Evolutionary conservation across 495 filamentous ascomycete species (phyloP).

Genomic region (Penicillium pulvis): DNA sequence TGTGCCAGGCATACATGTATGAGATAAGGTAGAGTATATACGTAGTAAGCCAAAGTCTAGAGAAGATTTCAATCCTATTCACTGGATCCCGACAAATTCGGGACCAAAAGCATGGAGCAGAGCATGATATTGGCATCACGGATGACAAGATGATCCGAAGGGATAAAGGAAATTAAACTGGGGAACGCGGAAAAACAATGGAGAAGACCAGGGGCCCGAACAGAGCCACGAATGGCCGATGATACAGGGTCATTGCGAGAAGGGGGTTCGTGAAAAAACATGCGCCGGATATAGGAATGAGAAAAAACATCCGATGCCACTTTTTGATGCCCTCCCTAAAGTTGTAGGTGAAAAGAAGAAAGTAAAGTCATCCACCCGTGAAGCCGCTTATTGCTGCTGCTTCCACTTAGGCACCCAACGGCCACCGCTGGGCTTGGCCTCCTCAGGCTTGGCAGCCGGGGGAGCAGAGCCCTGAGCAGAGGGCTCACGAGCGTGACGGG

Average conservation of each 20-base stretch:
- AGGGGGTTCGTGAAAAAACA: conserved; percentile 32
- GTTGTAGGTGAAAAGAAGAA: conserved; percentile 23
- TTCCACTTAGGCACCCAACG: conserved; percentile 51
- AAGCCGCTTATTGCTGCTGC: conserved; percentile 42
- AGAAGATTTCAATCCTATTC: conserved; percentile 19
- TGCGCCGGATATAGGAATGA: conserved; percentile 28
- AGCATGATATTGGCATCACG: conserved; percentile 30
- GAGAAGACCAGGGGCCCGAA: conserved; percentile 21
- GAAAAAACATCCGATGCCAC: conserved; percentile 31
- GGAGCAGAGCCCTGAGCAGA: conserved; percentile 19
- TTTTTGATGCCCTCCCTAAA: conserved; percentile 32
- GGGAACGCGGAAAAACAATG: conserved; percentile 15
- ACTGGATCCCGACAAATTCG: conserved; percentile 15
- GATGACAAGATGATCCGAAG: conserved; percentile 18
- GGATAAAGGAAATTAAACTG: conserved; percentile 23
- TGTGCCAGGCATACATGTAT: neutral
- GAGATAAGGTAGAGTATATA: neutral
- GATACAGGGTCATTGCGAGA: conserved; percentile 36
- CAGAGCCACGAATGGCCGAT: conserved; percentile 21
- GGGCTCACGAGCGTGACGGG: conserved; percentile 20
- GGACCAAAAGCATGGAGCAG: conserved; percentile 13
- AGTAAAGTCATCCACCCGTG: conserved; percentile 16
- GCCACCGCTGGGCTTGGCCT: conserved; percentile 33
- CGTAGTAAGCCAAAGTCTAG: conserved; percentile 9
- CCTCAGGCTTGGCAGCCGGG: conserved; percentile 32